Percentiles rank a stretch among this genome's conserved stretches.
phyloP scores from a whole-genome alignment of 257 asterid genomes.

The Nicotiana tabacum region DNA sequence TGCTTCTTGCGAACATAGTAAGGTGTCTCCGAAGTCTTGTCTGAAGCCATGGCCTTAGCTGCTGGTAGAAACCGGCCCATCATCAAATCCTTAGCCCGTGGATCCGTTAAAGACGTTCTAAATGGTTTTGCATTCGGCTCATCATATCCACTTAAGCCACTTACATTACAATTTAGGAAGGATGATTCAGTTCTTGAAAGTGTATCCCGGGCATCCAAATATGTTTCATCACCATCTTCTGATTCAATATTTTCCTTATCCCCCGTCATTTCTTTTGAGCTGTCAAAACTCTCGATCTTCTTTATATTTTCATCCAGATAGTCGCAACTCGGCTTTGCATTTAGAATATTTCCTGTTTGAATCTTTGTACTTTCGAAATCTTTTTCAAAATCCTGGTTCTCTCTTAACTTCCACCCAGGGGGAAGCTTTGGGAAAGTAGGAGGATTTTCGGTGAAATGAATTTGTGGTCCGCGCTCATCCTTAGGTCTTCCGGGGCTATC shows the following conservation, averaged over 20 bases:
- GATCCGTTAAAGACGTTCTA: slow-evolving; percentile 27
- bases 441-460: slow-evolving; percentile 16
- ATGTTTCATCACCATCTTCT: slow-evolving; percentile 46
- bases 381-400: slow-evolving; percentile 20
- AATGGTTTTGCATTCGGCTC: slow-evolving; percentile 34
- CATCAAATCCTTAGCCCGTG: slow-evolving; percentile 55
- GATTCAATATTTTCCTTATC: slow-evolving; percentile 34
- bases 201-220: slow-evolving; percentile 69
- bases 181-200: slow-evolving; percentile 66
- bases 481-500: slow-evolving; percentile 68
- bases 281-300: slow-evolving; percentile 16
- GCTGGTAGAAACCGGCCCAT: slow-evolving; percentile 89
- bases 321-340: neutral
- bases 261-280: slow-evolving; percentile 15
- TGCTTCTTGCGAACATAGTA: slow-evolving; percentile 48
- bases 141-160: slow-evolving; percentile 56
- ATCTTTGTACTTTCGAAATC: slow-evolving; percentile 6
- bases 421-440: slow-evolving; percentile 63
- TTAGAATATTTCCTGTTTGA: neutral
- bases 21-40: slow-evolving; percentile 39
- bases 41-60: slow-evolving; percentile 76
- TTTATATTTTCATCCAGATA: slow-evolving; percentile 16
- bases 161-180: slow-evolving; percentile 66
- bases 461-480: slow-evolving; percentile 24
- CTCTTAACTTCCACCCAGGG: slow-evolving; percentile 41